Conservation (phyloP, 306 rosid genomes). For the Cicer yamashitae region DNA sequence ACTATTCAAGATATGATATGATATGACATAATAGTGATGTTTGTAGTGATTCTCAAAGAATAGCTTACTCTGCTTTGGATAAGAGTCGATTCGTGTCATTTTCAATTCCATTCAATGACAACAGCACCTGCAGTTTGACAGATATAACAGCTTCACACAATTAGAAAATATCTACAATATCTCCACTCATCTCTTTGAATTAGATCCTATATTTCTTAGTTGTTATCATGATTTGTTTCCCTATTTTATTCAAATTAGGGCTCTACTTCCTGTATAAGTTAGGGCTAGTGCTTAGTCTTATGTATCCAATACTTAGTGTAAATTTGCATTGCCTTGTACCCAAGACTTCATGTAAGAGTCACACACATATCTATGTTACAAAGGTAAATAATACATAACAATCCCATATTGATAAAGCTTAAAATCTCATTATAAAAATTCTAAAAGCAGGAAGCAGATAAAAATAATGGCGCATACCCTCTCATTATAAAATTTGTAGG, state of each 20-base stretch:
- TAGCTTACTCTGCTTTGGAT: slow-evolving; percentile 83
- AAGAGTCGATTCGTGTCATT: slow-evolving; percentile 62
- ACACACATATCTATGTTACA: slow-evolving; percentile 10
- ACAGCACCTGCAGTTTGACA: slow-evolving; percentile 66
- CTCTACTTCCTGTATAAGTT: neutral
- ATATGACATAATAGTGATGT: slow-evolving; percentile 22
- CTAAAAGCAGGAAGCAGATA: neutral
- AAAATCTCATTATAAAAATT: neutral
- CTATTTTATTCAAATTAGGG: neutral
- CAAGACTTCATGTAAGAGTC: neutral
- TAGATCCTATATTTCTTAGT: neutral
- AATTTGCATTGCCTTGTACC: slow-evolving; percentile 2
- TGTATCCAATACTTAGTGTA: too few relatives aligned
- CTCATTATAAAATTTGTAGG: slow-evolving; percentile 68
- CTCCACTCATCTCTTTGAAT: neutral
- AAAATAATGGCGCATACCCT: slow-evolving; percentile 62
- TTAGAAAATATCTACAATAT: neutral
- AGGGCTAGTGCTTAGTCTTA: neutral
- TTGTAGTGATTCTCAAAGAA: slow-evolving; percentile 36
- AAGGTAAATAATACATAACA: slow-evolving; percentile 18
- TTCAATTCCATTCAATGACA: slow-evolving; percentile 73
- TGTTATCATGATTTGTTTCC: neutral
- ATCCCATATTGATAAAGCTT: neutral
- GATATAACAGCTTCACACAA: slow-evolving; percentile 9
- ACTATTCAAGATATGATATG: neutral